Evolutionary conservation across 2,329 filamentous ascomycete genomes (phyloP).

Genomic region (Simplicillium sp.): DNA sequence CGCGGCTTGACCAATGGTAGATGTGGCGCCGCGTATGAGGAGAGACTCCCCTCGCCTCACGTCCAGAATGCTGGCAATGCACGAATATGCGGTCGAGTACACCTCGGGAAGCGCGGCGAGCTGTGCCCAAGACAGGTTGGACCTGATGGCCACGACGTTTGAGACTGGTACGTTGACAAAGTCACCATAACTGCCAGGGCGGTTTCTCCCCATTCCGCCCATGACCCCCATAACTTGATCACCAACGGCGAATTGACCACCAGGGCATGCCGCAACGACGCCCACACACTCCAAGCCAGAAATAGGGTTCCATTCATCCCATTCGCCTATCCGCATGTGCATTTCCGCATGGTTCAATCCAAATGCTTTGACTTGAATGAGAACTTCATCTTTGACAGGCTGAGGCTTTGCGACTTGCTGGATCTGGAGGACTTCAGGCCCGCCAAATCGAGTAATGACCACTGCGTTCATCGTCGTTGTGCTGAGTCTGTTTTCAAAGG

Average conservation of each 20-base stretch:
- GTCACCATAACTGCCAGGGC: slow-evolving; percentile 1
- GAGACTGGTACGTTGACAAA: slow-evolving; percentile 20
- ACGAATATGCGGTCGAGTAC: slow-evolving; percentile 28
- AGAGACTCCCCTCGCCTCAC: slow-evolving; percentile 21
- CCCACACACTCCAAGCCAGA: slow-evolving; percentile 32
- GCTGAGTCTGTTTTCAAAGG: no score
- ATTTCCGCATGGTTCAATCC: slow-evolving; percentile 35
- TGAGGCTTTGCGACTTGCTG: background rate
- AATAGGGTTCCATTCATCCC: slow-evolving; percentile 26
- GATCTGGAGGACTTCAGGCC: background rate
- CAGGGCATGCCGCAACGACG: slow-evolving; percentile 23
- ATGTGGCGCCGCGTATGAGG: slow-evolving; percentile 29
- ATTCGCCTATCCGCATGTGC: slow-evolving; percentile 33
- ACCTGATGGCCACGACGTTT: slow-evolving; percentile 21
- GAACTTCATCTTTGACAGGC: slow-evolving; percentile 13
- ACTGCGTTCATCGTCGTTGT: no score
- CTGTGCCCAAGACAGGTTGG: slow-evolving; percentile 22
- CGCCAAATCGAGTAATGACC: background rate
- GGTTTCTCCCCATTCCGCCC: slow-evolving; percentile 26
- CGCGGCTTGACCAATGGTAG: slow-evolving; percentile 28
- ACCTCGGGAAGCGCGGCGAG: slow-evolving; percentile 28
- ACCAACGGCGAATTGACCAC: slow-evolving; percentile 19
- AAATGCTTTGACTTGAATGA: slow-evolving; percentile 28
- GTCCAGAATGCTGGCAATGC: slow-evolving; percentile 25
- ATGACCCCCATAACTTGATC: slow-evolving; percentile 26